Evolutionary conservation across 2,329 filamentous ascomycete species (phyloP).

Genomic region (Fusarium chaquense): DNA sequence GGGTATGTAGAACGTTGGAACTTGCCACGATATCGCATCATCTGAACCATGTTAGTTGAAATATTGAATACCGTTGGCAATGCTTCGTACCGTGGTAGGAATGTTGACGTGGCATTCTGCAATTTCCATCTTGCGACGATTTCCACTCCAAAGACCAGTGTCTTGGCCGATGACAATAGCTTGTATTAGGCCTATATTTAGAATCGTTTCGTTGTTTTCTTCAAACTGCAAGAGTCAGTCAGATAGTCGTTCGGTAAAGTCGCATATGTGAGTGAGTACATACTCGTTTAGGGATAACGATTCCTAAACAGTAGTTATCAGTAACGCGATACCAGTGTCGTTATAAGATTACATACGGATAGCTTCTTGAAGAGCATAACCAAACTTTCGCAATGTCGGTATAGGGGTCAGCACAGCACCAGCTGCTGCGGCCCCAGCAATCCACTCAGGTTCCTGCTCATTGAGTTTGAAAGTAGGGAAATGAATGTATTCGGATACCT

Average conservation of each 20-base stretch:
- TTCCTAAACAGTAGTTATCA: slow-evolving; percentile 37
- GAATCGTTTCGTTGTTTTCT: slow-evolving; percentile 60
- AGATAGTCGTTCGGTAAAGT: neutral
- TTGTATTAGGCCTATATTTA: slow-evolving; percentile 63
- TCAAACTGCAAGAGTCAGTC: slow-evolving; percentile 56
- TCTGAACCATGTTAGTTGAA: slow-evolving; percentile 51
- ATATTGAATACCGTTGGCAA: no score
- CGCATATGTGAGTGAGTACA: slow-evolving; percentile 5
- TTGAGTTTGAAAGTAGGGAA: slow-evolving; percentile 69
- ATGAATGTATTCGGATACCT: slow-evolving; percentile 72
- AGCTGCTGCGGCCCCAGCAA: slow-evolving; percentile 70
- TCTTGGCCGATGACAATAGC: slow-evolving; percentile 63
- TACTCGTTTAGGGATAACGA: slow-evolving; percentile 51
- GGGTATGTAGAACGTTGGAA: slow-evolving; percentile 69
- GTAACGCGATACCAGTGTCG: neutral
- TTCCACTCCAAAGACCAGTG: slow-evolving; percentile 66
- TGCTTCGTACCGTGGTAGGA: slow-evolving; percentile 58
- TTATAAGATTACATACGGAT: slow-evolving; percentile 53
- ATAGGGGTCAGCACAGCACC: slow-evolving; percentile 71
- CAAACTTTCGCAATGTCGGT: slow-evolving; percentile 70
- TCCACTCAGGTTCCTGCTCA: slow-evolving; percentile 67
- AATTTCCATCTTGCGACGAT: slow-evolving; percentile 68
- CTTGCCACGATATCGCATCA: slow-evolving; percentile 68
- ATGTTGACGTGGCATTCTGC: slow-evolving; percentile 63
- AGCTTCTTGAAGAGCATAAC: slow-evolving; percentile 66